Evolutionary conservation across 2,329 filamentous ascomycete species (phyloP), one percentile per base, ranked within the genome.

Genomic region (Aspergillus floridensis): DNA sequence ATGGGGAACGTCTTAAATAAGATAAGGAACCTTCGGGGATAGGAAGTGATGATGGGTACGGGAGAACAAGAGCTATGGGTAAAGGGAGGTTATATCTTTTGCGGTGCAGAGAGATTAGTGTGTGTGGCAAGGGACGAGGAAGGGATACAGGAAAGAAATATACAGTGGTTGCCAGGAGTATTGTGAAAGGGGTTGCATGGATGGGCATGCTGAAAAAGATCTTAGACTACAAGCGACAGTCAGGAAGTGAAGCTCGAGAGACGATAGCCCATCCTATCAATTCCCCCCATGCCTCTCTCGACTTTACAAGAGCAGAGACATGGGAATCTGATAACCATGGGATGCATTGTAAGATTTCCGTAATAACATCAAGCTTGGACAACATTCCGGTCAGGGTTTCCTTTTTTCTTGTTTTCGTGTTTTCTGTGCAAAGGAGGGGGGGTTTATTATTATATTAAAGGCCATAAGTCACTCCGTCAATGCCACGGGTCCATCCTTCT

Each of bases 331-430:
- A 31, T 44, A 24, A 51, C 54, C 58, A 61, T 59, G 56, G 32
- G 32, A 66, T 65, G 59, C 58, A 59, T 58, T 63, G 57, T 58
- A 59, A 51, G 49, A 53, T 44, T 55, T 49, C 35, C 53, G 53
- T 56, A 48, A 57, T 16, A 35, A 12, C 14, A 32, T 35, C 19
- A n/a, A 26, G 51, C 51, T 49, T 44, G 24, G 38, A 31, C n/a
- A 5, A 19, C 35, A 14, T 57, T 52, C 44, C 53, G 1, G 32
- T 31, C 49, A 47, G 19, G 19, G 26, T 49, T 58, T 44, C 49
- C 49, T 49, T 52, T 56, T 6, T n/a, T 44, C 38, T 46, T 46
- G 29, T 29, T 51, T 55, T 14, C 35, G 29, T 31, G 51, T 56
- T 49, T 48, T 26, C 24, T 35, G 32, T 21, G 16, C 22, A 35